Percentiles rank a stretch among this genome's conserved stretches.
Conservation (phyloP, 2,329 filamentous ascomycete genomes). For the Diaporthe vaccinii region DNA sequence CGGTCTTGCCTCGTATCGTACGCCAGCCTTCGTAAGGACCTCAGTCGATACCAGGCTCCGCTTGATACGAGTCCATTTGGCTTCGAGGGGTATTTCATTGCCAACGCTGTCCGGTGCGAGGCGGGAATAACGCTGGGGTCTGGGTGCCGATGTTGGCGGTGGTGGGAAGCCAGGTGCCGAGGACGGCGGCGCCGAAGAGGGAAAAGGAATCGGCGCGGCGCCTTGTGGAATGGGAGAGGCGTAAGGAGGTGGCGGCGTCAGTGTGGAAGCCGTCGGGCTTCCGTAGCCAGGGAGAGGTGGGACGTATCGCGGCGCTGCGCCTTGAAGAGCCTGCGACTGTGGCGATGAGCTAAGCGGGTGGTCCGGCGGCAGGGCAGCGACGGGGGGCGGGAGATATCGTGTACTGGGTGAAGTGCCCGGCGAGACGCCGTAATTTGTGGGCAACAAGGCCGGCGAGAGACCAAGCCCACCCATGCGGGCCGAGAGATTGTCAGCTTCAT, state of each 20-base stretch:
- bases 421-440: conserved; percentile 54
- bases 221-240: conserved; percentile 44
- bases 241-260: conserved; percentile 52
- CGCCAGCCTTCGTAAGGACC: conserved; percentile 66
- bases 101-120: conserved; percentile 71
- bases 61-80: conserved; percentile 71
- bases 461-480: conserved; percentile 58
- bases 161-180: conserved; percentile 41
- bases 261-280: conserved; percentile 40
- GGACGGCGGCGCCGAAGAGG: conserved; percentile 47
- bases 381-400: conserved; percentile 52
- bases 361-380: conserved; percentile 42
- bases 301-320: conserved; percentile 56
- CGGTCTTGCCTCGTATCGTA: conserved; percentile 72
- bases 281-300: conserved; percentile 51
- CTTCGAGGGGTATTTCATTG: conserved; percentile 67
- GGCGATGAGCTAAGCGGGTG: conserved; percentile 53
- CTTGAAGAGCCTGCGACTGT: conserved; percentile 47
- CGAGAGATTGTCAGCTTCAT: conserved; percentile 55
- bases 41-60: conserved; percentile 70
- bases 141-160: conserved; percentile 41
- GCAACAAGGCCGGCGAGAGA: conserved; percentile 50
- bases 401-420: conserved; percentile 51
- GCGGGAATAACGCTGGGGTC: conserved; percentile 49
- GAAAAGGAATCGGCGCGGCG: conserved; percentile 44